These are phyloP conservation scores for Bryum argenteum DNA, from an alignment of 225 moss, liverwort and hornwort genomes.

Conservation along the genomic window DNA sequence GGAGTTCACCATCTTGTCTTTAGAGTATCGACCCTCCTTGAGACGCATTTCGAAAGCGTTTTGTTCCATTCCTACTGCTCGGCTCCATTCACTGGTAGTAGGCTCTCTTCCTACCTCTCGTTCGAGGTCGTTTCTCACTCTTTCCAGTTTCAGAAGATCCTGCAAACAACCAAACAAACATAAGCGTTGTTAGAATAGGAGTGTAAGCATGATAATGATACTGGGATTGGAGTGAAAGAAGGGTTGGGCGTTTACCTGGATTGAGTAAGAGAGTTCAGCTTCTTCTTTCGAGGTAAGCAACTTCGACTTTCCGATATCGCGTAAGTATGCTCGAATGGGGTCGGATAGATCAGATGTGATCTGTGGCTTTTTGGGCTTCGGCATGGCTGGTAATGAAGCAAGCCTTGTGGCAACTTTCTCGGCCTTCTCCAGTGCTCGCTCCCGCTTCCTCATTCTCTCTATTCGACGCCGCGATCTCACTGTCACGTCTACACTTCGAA, in stretches of 20 bases:
- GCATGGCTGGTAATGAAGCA: constrained; percentile 38
- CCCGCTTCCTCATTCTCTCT: constrained; percentile 75
- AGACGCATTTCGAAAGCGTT: constrained; percentile 70
- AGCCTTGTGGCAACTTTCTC: constrained; percentile 59
- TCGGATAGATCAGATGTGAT: constrained; percentile 65
- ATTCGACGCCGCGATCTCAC: constrained; percentile 65
- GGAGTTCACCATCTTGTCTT: constrained; percentile 98
- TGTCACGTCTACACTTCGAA: constrained; percentile 38
- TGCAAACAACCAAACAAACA: constrained; percentile 15
- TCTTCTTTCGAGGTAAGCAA: constrained; percentile 82
- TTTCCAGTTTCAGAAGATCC: constrained; percentile 76
- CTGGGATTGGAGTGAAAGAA: no score
- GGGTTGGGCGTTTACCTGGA: constrained; percentile 49
- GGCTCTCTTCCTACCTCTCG: constrained; percentile 89
- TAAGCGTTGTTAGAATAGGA: no score
- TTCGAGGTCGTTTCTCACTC: constrained; percentile 55
- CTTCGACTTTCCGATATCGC: constrained; percentile 74
- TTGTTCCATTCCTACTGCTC: constrained; percentile 72
- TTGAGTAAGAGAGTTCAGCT: constrained; percentile 63
- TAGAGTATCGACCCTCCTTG: constrained; percentile 75
- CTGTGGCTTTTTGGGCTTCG: constrained; percentile 64
- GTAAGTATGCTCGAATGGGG: constrained; percentile 77
- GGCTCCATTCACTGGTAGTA: constrained; percentile 81
- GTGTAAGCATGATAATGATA: no score
- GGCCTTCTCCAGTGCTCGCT: constrained; percentile 75